Percentiles rank a stretch among this genome's conserved stretches.
Conservation (phyloP, 1,139 yeast species). For the Maudiozyma humilis region DNA sequence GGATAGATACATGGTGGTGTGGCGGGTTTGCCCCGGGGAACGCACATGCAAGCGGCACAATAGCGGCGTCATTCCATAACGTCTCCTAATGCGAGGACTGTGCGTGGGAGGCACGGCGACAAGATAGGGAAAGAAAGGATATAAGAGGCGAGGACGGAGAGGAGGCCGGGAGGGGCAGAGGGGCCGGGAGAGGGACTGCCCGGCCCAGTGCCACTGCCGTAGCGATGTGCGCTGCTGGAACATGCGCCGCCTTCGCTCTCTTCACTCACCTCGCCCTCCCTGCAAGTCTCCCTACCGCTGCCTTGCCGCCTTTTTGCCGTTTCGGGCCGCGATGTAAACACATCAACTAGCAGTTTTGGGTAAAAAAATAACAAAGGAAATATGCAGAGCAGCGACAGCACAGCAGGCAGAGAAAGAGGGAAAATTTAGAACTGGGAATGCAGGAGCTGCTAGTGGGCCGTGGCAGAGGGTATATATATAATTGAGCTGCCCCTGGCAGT, state of each 20-base stretch:
- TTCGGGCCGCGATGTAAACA: conserved; percentile 6
- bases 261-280: too few species aligned
- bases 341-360: conserved; percentile 5
- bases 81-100: background rate
- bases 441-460: background rate
- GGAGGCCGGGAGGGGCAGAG: too few species aligned
- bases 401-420: background rate
- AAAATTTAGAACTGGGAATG: background rate
- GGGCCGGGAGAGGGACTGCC: too few species aligned
- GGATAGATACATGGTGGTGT: background rate
- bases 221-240: too few species aligned
- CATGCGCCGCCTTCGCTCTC: too few species aligned
- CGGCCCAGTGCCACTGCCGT: too few species aligned
- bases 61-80: background rate
- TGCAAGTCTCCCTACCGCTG: too few species aligned
- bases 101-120: background rate
- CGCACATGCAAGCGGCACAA: background rate
- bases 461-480: background rate
- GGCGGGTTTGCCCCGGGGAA: too few species aligned
- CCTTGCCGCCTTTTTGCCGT: too few species aligned
- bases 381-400: conserved; percentile 1
- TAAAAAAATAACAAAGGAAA: conserved; percentile 7
- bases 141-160: too few species aligned
- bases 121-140: too few species aligned
- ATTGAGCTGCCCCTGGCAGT: background rate